A percentile compares a stretch with the other conserved stretches of the same genome.
Conservation (phyloP, 2,329 filamentous ascomycete genomes). For the Daldinia eschscholtzii region DNA sequence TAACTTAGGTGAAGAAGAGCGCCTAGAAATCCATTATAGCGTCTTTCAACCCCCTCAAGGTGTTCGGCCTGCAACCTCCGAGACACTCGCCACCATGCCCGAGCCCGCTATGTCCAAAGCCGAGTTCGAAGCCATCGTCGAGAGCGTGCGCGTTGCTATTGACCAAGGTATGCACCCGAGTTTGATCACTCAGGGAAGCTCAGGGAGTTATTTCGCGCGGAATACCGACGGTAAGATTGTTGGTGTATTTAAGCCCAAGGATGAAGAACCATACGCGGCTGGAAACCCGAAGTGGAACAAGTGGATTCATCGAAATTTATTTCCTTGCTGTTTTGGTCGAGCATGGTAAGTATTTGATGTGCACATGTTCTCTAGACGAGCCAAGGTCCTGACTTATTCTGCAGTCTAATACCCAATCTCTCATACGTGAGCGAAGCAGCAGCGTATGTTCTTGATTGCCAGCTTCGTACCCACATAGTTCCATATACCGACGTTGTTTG, state of each 20-base stretch:
- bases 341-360: conserved; percentile 72
- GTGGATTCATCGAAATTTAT: conserved; percentile 98
- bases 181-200: conserved; percentile 97
- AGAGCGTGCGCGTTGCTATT: conserved; percentile 91
- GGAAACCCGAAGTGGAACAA: conserved; percentile 99
- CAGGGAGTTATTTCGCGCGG: conserved; percentile 96
- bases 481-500: conserved; percentile 97
- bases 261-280: conserved; percentile 97
- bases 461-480: conserved; percentile 90
- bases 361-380: neutral
- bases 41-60: conserved; percentile 96
- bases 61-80: conserved; percentile 81
- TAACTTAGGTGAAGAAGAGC: conserved; percentile 80
- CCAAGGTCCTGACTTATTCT: conserved; percentile 32
- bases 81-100: conserved; percentile 72
- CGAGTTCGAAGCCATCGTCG: conserved; percentile 89
- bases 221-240: conserved; percentile 94
- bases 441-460: conserved; percentile 92
- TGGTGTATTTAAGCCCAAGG: conserved; percentile 98
- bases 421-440: conserved; percentile 98
- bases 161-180: conserved; percentile 91
- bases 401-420: conserved; percentile 89
- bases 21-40: conserved; percentile 94
- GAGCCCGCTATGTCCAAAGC: conserved; percentile 78
- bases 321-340: conserved; percentile 96